Percentiles rank a stretch among this genome's conserved stretches.
phyloP scores from a whole-genome alignment of 495 filamentous ascomycete genomes.

The Daldinia loculata region DNA sequence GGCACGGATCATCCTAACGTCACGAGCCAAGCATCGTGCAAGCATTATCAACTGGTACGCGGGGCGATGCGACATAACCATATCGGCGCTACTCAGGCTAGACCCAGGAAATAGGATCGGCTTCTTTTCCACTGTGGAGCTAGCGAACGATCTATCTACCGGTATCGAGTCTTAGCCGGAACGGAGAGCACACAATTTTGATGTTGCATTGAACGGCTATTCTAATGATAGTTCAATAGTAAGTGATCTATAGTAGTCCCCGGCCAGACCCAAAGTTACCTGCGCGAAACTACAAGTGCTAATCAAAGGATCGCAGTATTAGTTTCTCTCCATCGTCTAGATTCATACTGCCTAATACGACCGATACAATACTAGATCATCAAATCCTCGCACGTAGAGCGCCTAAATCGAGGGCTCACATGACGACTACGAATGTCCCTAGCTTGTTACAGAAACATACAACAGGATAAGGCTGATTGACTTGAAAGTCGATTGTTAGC shows the following conservation, averaged over 20 bases:
- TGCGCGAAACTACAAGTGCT: neutral
- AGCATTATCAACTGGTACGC: neutral
- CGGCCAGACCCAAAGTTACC: neutral
- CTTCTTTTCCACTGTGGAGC: neutral
- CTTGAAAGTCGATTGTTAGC: neutral
- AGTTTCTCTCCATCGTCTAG: neutral
- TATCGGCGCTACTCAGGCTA: conserved; percentile 1
- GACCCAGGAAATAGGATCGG: neutral
- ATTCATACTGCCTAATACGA: neutral
- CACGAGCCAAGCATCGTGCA: neutral
- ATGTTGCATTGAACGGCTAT: conserved; percentile 13
- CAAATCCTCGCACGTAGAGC: neutral
- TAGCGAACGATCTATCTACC: neutral
- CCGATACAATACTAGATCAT: neutral
- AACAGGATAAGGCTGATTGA: neutral
- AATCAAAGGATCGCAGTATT: neutral
- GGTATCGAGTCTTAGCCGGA: neutral
- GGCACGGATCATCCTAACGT: neutral
- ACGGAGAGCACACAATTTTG: neutral
- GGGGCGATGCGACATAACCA: neutral
- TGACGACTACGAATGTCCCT: neutral
- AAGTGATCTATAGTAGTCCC: conserved; percentile 11
- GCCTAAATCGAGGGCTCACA: neutral
- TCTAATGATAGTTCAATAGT: neutral
- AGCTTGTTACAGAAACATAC: neutral